These are phyloP conservation scores for Mycena amicta DNA, from an alignment of 768 basidiomycete species.

Conservation along the genomic window DNA sequence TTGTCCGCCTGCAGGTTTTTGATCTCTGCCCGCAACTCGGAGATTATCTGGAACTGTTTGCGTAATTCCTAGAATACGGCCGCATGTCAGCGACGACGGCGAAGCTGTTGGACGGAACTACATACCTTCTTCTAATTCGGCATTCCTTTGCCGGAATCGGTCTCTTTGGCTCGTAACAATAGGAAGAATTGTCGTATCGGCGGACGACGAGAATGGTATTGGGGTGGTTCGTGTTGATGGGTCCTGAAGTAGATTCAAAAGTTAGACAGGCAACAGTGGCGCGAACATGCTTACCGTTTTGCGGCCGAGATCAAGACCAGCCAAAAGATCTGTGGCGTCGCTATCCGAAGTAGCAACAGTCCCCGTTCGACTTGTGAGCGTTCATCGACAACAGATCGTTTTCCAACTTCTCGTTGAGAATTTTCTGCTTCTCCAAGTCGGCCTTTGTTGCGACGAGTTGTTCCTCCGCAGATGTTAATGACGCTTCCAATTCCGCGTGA, in stretches of 20 bases:
- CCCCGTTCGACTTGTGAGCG: slow-evolving; percentile 47
- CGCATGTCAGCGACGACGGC: slow-evolving; percentile 6
- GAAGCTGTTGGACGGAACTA: not conserved
- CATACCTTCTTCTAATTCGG: slow-evolving; percentile 92
- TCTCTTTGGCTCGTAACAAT: slow-evolving; percentile 98
- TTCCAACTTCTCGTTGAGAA: slow-evolving; percentile 89
- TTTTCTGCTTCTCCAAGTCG: slow-evolving; percentile 77
- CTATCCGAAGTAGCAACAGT: slow-evolving; percentile 31
- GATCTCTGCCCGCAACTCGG: slow-evolving; percentile 90
- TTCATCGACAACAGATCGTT: slow-evolving; percentile 87
- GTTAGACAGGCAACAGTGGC: slow-evolving; percentile 6
- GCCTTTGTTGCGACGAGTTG: slow-evolving; percentile 58
- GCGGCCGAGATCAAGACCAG: slow-evolving; percentile 72
- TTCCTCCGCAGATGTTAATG: slow-evolving; percentile 57
- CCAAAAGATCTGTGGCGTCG: slow-evolving; percentile 58
- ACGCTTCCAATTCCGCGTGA: slow-evolving; percentile 77
- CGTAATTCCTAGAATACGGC: slow-evolving; percentile 72
- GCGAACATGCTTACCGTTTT: slow-evolving; percentile 40
- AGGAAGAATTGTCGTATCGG: slow-evolving; percentile 94
- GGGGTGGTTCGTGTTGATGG: slow-evolving; percentile 56
- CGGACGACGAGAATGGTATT: slow-evolving; percentile 70
- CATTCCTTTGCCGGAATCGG: slow-evolving; percentile 95
- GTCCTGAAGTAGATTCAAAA: slow-evolving; percentile 31
- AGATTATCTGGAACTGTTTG: slow-evolving; percentile 92
- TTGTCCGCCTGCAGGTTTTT: slow-evolving; percentile 93